Percentiles rank a stretch among this genome's conserved stretches.
Conservation (phyloP, 371 early-diverging fungal species). For the Syncephalastrum monosporum region DNA sequence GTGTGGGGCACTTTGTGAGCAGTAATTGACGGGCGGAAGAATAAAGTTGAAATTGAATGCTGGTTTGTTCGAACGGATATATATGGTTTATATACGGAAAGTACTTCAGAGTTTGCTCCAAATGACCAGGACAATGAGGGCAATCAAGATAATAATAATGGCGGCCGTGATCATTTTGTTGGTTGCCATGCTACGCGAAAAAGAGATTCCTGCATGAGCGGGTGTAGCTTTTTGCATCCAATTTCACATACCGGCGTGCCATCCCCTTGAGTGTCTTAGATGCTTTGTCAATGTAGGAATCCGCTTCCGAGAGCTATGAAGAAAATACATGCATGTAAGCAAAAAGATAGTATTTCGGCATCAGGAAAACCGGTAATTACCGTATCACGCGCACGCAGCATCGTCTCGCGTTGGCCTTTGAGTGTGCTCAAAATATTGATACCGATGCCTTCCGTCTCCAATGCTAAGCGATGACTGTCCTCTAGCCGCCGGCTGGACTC, state of each 20-base stretch:
- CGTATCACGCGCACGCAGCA: constrained; percentile 81
- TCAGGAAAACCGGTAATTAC: constrained; percentile 40
- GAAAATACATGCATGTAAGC: not conserved
- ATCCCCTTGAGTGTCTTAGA: constrained; percentile 86
- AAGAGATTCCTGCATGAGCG: constrained; percentile 2
- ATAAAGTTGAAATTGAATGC: not conserved
- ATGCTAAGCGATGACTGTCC: constrained; percentile 86
- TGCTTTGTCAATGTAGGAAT: constrained; percentile 86
- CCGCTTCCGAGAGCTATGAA: constrained; percentile 77
- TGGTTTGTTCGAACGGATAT: not conserved
- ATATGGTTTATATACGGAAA: not conserved
- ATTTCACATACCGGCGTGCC: constrained; percentile 78
- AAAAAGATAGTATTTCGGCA: not conserved
- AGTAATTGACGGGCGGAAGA: no score
- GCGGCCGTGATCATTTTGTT: constrained; percentile 88
- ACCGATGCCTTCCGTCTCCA: constrained; percentile 90
- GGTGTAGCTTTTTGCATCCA: not conserved
- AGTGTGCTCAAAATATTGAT: constrained; percentile 80
- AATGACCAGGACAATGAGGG: constrained; percentile 82
- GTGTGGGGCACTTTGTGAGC: no score
- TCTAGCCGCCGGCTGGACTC: constrained; percentile 78
- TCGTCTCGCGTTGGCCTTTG: constrained; percentile 89
- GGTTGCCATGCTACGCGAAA: constrained; percentile 71
- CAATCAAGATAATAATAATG: constrained; percentile 79
- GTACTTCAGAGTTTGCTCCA: constrained; percentile 64